A percentile compares a stretch with the other conserved stretches of the same genome.
phyloP scores from a whole-genome alignment of 1,284 basidiomycete species.

The Trametes pubescens region DNA sequence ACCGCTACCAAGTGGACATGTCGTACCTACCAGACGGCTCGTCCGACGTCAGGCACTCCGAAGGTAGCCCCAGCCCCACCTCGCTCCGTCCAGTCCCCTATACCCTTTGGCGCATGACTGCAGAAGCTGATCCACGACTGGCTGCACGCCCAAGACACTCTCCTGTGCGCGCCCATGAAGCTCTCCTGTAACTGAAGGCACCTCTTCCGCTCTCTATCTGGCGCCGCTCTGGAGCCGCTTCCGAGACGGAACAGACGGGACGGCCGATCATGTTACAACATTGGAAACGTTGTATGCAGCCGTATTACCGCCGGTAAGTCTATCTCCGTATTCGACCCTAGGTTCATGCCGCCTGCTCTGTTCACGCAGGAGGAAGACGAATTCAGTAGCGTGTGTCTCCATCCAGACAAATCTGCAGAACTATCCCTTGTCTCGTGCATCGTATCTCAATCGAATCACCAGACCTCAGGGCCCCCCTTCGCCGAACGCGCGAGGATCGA shows the following conservation, averaged over 20 bases:
- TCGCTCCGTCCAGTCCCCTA: background rate
- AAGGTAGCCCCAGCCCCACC: background rate
- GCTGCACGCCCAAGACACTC: no score
- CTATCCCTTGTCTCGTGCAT: background rate
- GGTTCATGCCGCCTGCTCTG: background rate
- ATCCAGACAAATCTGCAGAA: background rate
- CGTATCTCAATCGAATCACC: background rate
- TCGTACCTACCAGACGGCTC: background rate
- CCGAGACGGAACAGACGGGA: background rate
- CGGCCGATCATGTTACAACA: background rate
- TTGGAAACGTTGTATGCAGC: background rate
- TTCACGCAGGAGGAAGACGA: background rate
- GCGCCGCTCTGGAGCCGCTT: background rate
- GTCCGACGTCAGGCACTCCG: no score
- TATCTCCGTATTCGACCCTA: conserved; percentile 2
- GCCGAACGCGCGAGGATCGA: background rate
- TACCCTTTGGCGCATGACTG: no score
- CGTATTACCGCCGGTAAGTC: background rate
- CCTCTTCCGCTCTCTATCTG: no score
- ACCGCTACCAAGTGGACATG: background rate
- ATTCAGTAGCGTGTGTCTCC: background rate
- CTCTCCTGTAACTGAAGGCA: no score
- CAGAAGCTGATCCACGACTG: background rate
- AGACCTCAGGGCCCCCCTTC: no score
- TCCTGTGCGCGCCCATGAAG: no score